Percentiles rank a stretch among this genome's conserved stretches.
Evolutionary conservation across 2,329 filamentous ascomycete genomes (phyloP).

Genomic region (Orbilia oligospora): DNA sequence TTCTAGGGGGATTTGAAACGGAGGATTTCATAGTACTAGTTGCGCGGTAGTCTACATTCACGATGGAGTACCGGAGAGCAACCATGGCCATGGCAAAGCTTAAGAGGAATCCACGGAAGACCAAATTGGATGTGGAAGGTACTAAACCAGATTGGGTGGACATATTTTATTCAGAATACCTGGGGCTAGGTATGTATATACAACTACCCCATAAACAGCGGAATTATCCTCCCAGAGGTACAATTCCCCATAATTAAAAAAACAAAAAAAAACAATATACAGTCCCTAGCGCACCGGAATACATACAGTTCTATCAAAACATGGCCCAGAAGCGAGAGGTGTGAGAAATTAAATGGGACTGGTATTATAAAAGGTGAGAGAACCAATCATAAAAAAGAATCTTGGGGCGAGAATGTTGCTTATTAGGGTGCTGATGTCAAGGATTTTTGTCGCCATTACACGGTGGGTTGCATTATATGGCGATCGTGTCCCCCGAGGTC

Average conservation of each 20-base stretch:
- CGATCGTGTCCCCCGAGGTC: not conserved
- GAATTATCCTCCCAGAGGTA: constrained; percentile 15
- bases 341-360: not conserved
- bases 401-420: not conserved
- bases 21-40: too few species aligned
- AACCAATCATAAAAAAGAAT: not conserved
- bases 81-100: not conserved
- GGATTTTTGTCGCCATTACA: constrained; percentile 2
- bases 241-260: not conserved
- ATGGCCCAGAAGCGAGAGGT: not conserved
- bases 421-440: not conserved
- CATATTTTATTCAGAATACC: constrained; percentile 18
- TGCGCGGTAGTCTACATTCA: too few species aligned
- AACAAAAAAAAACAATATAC: constrained; percentile 7
- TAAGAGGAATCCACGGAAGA: not conserved
- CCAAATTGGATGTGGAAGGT: not conserved
- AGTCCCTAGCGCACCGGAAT: not conserved
- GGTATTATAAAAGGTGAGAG: not conserved
- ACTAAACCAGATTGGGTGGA: not conserved
- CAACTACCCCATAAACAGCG: not conserved
- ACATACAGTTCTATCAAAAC: constrained; percentile 7
- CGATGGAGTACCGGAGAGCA: too few species aligned
- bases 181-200: constrained; percentile 4
- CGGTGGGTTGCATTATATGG: constrained; percentile 9
- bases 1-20: too few species aligned